A percentile compares a stretch with the other conserved stretches of the same genome.
Evolutionary conservation across 2,329 filamentous ascomycete genomes (phyloP).

Genomic region (Diaporthe ampelina): DNA sequence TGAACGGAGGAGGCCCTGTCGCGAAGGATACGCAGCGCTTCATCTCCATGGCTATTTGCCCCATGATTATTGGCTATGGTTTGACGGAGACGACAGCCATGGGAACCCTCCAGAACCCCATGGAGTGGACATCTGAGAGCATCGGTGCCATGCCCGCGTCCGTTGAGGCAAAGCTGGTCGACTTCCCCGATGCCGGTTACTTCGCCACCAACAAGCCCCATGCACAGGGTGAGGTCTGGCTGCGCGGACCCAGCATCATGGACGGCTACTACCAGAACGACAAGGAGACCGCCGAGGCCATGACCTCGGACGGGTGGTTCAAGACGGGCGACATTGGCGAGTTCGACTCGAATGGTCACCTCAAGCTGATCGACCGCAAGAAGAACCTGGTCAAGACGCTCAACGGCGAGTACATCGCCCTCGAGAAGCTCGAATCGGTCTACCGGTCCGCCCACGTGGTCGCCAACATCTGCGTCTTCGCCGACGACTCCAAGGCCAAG

Average conservation of each 20-base stretch:
- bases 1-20: conserved; percentile 90
- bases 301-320: conserved; percentile 86
- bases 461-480: conserved; percentile 70
- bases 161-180: conserved; percentile 87
- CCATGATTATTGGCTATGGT: conserved; percentile 91
- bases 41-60: conserved; percentile 88
- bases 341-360: conserved; percentile 78
- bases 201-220: conserved; percentile 79
- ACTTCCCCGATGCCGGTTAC: conserved; percentile 88
- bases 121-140: conserved; percentile 81
- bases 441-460: conserved; percentile 66
- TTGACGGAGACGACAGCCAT: conserved; percentile 88
- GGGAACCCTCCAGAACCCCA: conserved; percentile 80
- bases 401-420: conserved; percentile 85
- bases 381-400: conserved; percentile 90
- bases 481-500: conserved; percentile 64
- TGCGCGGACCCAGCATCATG: conserved; percentile 81
- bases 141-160: conserved; percentile 81
- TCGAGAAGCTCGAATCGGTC: conserved; percentile 77
- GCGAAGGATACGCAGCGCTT: conserved; percentile 89
- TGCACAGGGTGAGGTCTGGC: conserved; percentile 90
- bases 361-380: conserved; percentile 86
- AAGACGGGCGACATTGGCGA: conserved; percentile 89
- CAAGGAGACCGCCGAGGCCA: conserved; percentile 78
- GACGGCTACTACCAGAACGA: conserved; percentile 83